Evolutionary conservation across 1,139 yeast genomes (phyloP), one percentile per base, ranked within the genome.

Genomic region (Kurtzmaniella quercitrusa): DNA sequence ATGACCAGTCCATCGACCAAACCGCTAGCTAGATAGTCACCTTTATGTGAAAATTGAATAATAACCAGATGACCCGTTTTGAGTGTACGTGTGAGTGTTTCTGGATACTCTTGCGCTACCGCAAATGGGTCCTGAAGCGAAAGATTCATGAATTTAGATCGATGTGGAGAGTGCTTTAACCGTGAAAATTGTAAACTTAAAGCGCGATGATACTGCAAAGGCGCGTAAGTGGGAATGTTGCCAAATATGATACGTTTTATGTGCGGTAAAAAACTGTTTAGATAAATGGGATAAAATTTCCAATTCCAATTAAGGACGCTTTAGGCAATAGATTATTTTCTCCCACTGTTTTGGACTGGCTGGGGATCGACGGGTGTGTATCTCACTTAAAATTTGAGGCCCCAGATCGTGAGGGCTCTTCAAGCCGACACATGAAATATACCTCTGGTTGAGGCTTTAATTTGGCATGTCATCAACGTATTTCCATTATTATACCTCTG

Each of bases 71-170:
- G 91, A 0, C 94, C 88, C 61, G 76, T 71, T 48, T 78, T 59
- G 33, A 59, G 66, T 0, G 91, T 80, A 47, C 79, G 80, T 2
- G 86, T 76, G 20, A 88, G 74, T 1, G 85, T 76, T 51, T 91
- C 96, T 0, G 98, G 98, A 55, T 80, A 91, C 58, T 91, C 98
- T 56, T 88, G 91, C 12, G 95, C 84, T 33, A 91, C 89, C 5
- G 95, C 82, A 60, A 89, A 88, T 2, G 98, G 98, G 61, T 91
- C 98, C 51, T 88, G 80, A 18, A 91, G 71, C n/a, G 95, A 76
- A 41, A 88, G 72, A 61, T 91, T 91, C 95, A 87, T 85, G 36
- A 17, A 15, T 36, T 12, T 16, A 12, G 9, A 9, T 26, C 14
- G 12, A 12, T 26, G 30, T n/a, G n/a, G n/a, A n/a, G n/a, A n/a